A percentile compares a stretch with the other conserved stretches of the same genome.
Evolutionary conservation across 78 protist genomes (phyloP).

Genomic region (Isochrysis galbana): DNA sequence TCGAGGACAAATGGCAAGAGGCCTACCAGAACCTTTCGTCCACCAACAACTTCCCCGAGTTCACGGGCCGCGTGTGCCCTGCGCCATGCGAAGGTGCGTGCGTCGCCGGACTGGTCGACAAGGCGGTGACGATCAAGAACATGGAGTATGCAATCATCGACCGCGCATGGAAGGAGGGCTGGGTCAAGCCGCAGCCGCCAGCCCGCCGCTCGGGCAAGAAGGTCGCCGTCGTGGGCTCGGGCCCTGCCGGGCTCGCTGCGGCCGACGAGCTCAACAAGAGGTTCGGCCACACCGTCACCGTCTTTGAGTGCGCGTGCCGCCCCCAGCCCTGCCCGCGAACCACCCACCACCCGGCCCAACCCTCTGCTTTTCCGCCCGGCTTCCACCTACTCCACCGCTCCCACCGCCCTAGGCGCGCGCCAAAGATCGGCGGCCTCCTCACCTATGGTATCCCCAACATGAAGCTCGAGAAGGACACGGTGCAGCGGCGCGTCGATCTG

Average conservation of each 20-base stretch:
- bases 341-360: too few relatives aligned
- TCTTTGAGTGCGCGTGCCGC: too few relatives aligned
- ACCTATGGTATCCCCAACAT: conserved; percentile 84
- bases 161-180: conserved; percentile 77
- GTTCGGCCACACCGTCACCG: conserved; percentile 80
- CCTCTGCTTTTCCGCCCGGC: too few relatives aligned
- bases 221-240: conserved; percentile 81
- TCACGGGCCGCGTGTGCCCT: conserved; percentile 91
- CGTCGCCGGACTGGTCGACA: conserved; percentile 71
- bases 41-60: conserved; percentile 79
- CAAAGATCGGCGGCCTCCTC: conserved; percentile 77
- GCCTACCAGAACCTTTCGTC: conserved; percentile 48
- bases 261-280: conserved; percentile 72
- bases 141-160: conserved; percentile 84
- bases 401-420: too few relatives aligned
- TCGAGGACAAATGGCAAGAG: conserved; percentile 65
- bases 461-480: conserved; percentile 75
- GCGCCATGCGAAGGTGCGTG: conserved; percentile 94
- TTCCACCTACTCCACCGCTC: too few relatives aligned
- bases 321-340: too few relatives aligned
- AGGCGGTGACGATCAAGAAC: conserved; percentile 79
- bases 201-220: conserved; percentile 66
- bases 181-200: conserved; percentile 70
- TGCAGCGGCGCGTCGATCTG: conserved; percentile 76
- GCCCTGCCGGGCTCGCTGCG: conserved; percentile 86